A percentile compares a stretch with the other conserved stretches of the same genome.
Evolutionary conservation across 768 basidiomycete species (phyloP).

Genomic region (Pholiota microspora): DNA sequence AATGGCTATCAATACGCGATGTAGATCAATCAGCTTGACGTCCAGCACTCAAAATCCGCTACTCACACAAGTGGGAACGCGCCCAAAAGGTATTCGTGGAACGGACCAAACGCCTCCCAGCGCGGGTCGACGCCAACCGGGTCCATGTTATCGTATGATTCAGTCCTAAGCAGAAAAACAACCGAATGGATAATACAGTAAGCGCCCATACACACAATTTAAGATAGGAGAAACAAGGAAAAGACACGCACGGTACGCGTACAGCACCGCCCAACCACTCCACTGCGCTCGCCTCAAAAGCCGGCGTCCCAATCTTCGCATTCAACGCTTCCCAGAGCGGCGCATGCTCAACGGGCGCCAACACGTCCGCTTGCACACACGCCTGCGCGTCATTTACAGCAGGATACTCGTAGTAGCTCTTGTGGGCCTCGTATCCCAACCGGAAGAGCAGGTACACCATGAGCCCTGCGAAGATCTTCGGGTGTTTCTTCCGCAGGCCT

Average conservation of each 20-base stretch:
- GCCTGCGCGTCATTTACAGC: background rate
- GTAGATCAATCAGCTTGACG: background rate
- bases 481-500: background rate
- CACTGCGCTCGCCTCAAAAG: conserved; percentile 39
- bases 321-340: conserved; percentile 34
- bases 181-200: background rate
- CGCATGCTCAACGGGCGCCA: conserved; percentile 38
- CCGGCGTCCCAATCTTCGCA: conserved; percentile 28
- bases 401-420: background rate
- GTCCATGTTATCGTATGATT: conserved; percentile 50
- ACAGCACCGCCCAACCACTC: conserved; percentile 51
- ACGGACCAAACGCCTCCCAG: conserved; percentile 51
- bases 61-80: conserved; percentile 66
- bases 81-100: conserved; percentile 52
- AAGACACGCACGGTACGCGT: conserved; percentile 35
- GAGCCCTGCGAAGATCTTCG: conserved; percentile 5
- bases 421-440: background rate
- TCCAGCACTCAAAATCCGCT: background rate
- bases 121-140: conserved; percentile 46
- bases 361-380: conserved; percentile 36
- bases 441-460: background rate
- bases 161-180: conserved; percentile 38
- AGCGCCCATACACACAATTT: background rate
- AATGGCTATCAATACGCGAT: conserved; percentile 39
- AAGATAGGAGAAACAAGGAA: background rate